Evolutionary conservation across 2,329 filamentous ascomycete genomes (phyloP), one percentile per base, ranked within the genome.

Genomic region (Colletotrichum zoysiae): DNA sequence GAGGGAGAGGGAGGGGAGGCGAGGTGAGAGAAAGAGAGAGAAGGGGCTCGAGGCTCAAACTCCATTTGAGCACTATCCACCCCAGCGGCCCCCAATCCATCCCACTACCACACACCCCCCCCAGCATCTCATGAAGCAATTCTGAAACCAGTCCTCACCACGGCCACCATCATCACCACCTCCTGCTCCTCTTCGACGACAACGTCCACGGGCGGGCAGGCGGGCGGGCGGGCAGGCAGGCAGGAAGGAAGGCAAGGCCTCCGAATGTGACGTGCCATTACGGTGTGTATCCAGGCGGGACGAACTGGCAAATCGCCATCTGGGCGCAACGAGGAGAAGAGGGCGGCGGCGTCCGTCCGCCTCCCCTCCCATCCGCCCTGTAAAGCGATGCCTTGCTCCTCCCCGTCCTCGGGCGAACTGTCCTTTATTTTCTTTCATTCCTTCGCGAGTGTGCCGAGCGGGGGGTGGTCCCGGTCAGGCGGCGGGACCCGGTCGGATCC

Each of bases 41-140:
- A 5, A 48, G n/a, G 46, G 30, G 40, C 33, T 12, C 46, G 44
- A 35, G 48, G 67, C 61, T 70, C 55, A 59, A 55, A 55, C 62
- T 56, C 53, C 46, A 20, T 70, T 61, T 56, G 55, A 40, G 61
- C 62, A 46, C 51, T 53, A 58, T 62, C 58, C 65, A 59, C 53
- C 18, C 58, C 58, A 42, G 40, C 59, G 38, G 62, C 23, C 60
- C 12, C 50, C 50, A 18, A 30, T 56, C 64, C 64, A 69, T 70
- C 26, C 61, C 67, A 61, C 60, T n/a, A n/a, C n/a, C n/a, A n/a
- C n/a, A n/a, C 65, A 70, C 67, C 74, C 72, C 73, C 26, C 50
- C 74, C 71, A 57, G 75, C 74, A 73, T 65, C 68, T 76, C 75
- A 75, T 84, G 82, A 84, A 81, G 81, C 82, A 83, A 76, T 78